Conservation (phyloP, 352 stramenopile species). For the Achlya hypogyna region DNA sequence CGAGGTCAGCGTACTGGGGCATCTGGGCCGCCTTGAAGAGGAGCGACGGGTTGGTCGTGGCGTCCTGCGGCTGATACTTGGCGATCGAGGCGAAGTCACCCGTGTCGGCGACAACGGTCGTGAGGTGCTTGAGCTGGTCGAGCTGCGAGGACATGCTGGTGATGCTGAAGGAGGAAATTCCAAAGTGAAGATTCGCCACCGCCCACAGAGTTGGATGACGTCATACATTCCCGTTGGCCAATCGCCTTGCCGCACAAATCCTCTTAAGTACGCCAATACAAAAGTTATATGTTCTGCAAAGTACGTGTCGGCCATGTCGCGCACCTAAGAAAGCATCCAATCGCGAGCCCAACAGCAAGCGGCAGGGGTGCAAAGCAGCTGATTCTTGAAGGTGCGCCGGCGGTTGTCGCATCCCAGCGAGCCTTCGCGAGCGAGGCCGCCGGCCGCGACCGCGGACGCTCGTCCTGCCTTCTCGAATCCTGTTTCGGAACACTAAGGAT, state of each 20-base stretch:
- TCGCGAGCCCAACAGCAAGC: neutral
- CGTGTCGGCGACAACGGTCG: slow-evolving; percentile 96
- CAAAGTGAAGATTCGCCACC: slow-evolving; percentile 8
- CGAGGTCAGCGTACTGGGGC: slow-evolving; percentile 92
- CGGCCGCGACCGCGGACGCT: too few relatives aligned
- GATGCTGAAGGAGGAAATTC: slow-evolving; percentile 1
- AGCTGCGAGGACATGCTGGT: slow-evolving; percentile 44
- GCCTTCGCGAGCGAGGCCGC: too few relatives aligned
- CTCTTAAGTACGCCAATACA: neutral
- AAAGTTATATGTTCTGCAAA: neutral
- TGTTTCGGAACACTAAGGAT: too few relatives aligned
- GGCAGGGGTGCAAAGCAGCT: neutral
- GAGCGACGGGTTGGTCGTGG: slow-evolving; percentile 98
- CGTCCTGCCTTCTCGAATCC: too few relatives aligned
- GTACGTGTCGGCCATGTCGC: neutral
- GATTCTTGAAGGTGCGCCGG: neutral
- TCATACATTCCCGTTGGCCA: neutral
- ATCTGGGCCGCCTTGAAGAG: slow-evolving; percentile 97
- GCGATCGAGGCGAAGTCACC: slow-evolving; percentile 90
- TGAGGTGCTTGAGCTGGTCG: slow-evolving; percentile 95
- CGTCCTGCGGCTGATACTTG: slow-evolving; percentile 93
- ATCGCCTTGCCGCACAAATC: neutral
- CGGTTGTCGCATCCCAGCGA: too few relatives aligned
- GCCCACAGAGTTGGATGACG: slow-evolving; percentile 1
- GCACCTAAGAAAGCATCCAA: neutral